These are phyloP conservation scores for Colletotrichum orbiculare DNA, from an alignment of 2,329 filamentous ascomycete genomes.

Conservation along the genomic window DNA sequence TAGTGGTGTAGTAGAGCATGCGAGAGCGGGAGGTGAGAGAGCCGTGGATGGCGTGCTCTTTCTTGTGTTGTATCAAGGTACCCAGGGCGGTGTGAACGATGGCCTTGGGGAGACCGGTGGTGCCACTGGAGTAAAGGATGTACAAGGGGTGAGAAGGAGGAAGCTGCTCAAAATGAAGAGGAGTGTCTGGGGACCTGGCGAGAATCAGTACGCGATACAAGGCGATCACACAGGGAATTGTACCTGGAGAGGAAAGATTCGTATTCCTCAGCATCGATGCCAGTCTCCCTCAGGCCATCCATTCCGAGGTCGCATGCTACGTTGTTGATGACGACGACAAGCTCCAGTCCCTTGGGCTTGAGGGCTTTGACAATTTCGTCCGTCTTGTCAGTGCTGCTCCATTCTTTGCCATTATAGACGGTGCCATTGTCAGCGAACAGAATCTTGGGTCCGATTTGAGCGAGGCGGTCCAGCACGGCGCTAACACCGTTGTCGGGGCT, in stretches of 20 bases:
- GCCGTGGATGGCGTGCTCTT: slow-evolving; percentile 90
- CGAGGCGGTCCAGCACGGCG: slow-evolving; percentile 87
- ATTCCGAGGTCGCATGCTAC: slow-evolving; percentile 60
- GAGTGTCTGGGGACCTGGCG: slow-evolving; percentile 51
- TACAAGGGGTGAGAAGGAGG: slow-evolving; percentile 90
- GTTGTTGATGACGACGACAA: slow-evolving; percentile 80
- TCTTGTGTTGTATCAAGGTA: slow-evolving; percentile 95
- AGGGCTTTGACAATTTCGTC: slow-evolving; percentile 78
- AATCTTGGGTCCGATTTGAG: slow-evolving; percentile 84
- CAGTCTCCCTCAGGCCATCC: slow-evolving; percentile 51
- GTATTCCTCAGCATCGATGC: slow-evolving; percentile 57
- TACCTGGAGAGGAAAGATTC: slow-evolving; percentile 51
- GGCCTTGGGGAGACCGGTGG: slow-evolving; percentile 87
- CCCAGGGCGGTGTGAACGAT: slow-evolving; percentile 94
- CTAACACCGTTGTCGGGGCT: slow-evolving; percentile 93
- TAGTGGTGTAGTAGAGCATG: slow-evolving; percentile 94
- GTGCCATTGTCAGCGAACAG: slow-evolving; percentile 90
- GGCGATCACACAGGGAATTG: too few species aligned
- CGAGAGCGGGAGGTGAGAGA: slow-evolving; percentile 78
- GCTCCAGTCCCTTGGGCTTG: slow-evolving; percentile 67
- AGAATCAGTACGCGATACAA: neutral
- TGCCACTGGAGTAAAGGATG: slow-evolving; percentile 93
- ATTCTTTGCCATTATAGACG: slow-evolving; percentile 90
- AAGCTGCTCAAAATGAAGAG: slow-evolving; percentile 78
- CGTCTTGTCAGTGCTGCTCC: slow-evolving; percentile 83